Conservation (phyloP, 345 rosid genomes). For the Toxicodendron radicans region DNA sequence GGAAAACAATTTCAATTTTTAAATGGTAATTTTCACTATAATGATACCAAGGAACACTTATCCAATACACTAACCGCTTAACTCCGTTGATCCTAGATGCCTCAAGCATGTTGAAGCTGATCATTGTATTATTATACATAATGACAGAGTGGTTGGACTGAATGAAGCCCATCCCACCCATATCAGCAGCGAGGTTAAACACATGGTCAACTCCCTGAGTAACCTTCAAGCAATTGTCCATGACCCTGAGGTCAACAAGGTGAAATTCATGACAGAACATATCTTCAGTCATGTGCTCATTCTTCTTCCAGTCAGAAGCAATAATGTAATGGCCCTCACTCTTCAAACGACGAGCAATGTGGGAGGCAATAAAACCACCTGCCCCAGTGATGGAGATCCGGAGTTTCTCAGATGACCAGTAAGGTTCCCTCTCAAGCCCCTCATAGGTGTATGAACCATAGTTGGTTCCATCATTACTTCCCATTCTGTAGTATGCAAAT, state of each 20-base stretch:
- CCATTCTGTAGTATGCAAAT: slow-evolving; percentile 52
- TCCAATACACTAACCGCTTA: slow-evolving; percentile 54
- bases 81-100: slow-evolving; percentile 88
- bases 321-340: slow-evolving; percentile 92
- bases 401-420: slow-evolving; percentile 92
- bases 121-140: slow-evolving; percentile 98
- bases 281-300: slow-evolving; percentile 97
- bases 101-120: slow-evolving; percentile 97
- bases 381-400: slow-evolving; percentile 86
- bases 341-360: slow-evolving; percentile 96
- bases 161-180: slow-evolving; percentile 99
- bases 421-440: slow-evolving; percentile 77
- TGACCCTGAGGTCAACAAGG: slow-evolving; percentile 92
- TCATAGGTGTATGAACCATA: slow-evolving; percentile 86
- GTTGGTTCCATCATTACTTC: slow-evolving; percentile 51
- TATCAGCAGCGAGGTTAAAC: slow-evolving; percentile 97
- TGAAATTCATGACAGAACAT: slow-evolving; percentile 98
- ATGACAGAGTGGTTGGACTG: slow-evolving; percentile 98
- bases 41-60: neutral
- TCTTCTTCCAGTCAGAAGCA: slow-evolving; percentile 99
- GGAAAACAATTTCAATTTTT: neutral
- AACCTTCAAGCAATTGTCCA: slow-evolving; percentile 94
- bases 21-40: neutral
- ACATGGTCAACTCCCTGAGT: slow-evolving; percentile 79
- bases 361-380: slow-evolving; percentile 97